Conservation (phyloP, 768 basidiomycete species). For the Lactarius sp. region DNA sequence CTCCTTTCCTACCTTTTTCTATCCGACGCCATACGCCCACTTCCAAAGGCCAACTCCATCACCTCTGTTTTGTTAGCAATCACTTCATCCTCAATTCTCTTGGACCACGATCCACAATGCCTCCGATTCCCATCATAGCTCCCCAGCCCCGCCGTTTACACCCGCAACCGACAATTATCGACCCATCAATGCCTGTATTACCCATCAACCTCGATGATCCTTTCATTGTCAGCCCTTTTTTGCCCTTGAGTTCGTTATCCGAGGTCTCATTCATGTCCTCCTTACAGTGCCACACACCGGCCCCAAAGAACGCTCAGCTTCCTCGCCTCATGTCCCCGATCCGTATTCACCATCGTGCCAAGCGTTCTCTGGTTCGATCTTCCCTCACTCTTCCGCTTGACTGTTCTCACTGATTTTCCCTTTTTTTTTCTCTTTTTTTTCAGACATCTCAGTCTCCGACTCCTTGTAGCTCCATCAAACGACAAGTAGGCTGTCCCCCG, state of each 20-base stretch:
- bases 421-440: neutral
- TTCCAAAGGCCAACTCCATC: neutral
- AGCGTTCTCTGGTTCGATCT: conserved; percentile 19
- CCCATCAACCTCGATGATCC: conserved; percentile 23
- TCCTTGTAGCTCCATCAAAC: conserved; percentile 25
- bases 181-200: conserved; percentile 12
- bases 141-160: conserved; percentile 23
- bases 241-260: neutral
- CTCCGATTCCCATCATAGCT: conserved; percentile 25
- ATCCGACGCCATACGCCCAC: conserved; percentile 8
- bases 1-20: conserved; percentile 19
- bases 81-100: neutral
- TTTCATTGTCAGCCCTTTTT: conserved; percentile 22
- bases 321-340: conserved; percentile 26
- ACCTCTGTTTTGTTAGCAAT: neutral
- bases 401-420: neutral
- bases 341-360: conserved; percentile 19
- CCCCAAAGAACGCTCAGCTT: conserved; percentile 19
- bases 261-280: neutral
- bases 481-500: conserved; percentile 18
- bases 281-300: conserved; percentile 19
- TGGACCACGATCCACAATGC: conserved; percentile 18
- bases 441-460: conserved; percentile 26
- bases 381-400: neutral
- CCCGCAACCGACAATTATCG: conserved; percentile 21